Evolutionary conservation across 495 filamentous ascomycete species (phyloP).

Genomic region (Staphylotrichum tortipilum): DNA sequence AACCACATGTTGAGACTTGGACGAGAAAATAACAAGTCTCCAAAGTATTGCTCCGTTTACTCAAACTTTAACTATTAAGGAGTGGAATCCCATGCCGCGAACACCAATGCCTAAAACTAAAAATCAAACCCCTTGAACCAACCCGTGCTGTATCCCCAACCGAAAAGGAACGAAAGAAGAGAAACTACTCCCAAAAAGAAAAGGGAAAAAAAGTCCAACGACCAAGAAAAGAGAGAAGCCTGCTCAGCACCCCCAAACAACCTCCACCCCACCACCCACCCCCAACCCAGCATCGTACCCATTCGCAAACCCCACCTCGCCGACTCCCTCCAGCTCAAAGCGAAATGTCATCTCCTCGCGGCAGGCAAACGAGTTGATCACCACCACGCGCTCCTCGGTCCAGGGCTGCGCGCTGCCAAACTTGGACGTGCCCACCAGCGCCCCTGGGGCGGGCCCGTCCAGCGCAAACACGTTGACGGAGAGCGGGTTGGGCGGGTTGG

Average conservation of each 20-base stretch:
- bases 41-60: too few species aligned
- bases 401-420: conserved; percentile 4
- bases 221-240: too few species aligned
- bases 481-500: conserved; percentile 10
- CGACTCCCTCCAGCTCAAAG: conserved; percentile 19
- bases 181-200: too few species aligned
- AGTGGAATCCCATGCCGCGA: too few species aligned
- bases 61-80: too few species aligned
- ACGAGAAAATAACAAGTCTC: too few species aligned
- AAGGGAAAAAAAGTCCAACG: not conserved
- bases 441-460: conserved; percentile 21
- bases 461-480: conserved; percentile 24
- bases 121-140: too few species aligned
- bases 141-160: too few species aligned
- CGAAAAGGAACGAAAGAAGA: too few species aligned
- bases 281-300: not conserved
- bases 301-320: conserved; percentile 14
- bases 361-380: conserved; percentile 30
- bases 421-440: conserved; percentile 23
- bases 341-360: conserved; percentile 17
- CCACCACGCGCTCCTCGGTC: not conserved
- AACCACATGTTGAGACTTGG: too few species aligned
- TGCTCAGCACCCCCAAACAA: not conserved
- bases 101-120: too few species aligned
- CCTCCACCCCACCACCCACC: not conserved